phyloP scores from a whole-genome alignment of 73 alveolate genomes.

The Breviolum minutum region DNA sequence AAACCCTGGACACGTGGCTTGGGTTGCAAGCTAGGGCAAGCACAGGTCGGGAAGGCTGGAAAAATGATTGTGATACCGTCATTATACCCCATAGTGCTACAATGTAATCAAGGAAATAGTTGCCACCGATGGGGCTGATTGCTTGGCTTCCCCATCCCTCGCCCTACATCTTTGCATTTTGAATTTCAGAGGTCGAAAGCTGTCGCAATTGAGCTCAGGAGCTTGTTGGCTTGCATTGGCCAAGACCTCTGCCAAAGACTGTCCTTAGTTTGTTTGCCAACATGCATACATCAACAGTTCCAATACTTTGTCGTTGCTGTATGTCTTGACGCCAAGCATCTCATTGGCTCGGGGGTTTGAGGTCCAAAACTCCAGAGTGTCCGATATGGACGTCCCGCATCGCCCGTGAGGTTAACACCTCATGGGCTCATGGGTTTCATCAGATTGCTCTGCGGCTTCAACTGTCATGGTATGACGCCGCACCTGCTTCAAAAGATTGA shows the following conservation, averaged over 20 bases:
- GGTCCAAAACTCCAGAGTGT: slow-evolving; percentile 75
- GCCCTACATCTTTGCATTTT: background rate
- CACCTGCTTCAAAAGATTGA: background rate
- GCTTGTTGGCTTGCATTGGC: slow-evolving; percentile 40
- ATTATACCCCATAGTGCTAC: background rate
- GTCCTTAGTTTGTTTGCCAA: slow-evolving; percentile 12
- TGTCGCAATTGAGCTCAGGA: background rate
- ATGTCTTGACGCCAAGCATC: background rate
- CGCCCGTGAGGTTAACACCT: slow-evolving; percentile 78
- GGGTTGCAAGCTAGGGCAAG: background rate
- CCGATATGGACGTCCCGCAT: slow-evolving; percentile 77
- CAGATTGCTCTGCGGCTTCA: background rate
- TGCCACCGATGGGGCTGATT: too few relatives aligned
- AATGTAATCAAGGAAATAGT: too few relatives aligned
- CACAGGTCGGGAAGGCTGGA: background rate
- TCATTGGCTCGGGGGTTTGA: slow-evolving; percentile 63
- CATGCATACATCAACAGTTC: background rate
- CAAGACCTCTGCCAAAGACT: slow-evolving; percentile 29
- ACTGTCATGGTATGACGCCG: background rate
- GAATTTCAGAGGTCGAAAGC: background rate
- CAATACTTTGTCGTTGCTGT: too few relatives aligned
- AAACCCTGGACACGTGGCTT: background rate
- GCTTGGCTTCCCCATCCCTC: background rate
- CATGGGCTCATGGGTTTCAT: background rate
- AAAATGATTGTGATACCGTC: background rate